Evolutionary conservation across 495 filamentous ascomycete species (phyloP).

Genomic region (Clavariopsis aquatica): DNA sequence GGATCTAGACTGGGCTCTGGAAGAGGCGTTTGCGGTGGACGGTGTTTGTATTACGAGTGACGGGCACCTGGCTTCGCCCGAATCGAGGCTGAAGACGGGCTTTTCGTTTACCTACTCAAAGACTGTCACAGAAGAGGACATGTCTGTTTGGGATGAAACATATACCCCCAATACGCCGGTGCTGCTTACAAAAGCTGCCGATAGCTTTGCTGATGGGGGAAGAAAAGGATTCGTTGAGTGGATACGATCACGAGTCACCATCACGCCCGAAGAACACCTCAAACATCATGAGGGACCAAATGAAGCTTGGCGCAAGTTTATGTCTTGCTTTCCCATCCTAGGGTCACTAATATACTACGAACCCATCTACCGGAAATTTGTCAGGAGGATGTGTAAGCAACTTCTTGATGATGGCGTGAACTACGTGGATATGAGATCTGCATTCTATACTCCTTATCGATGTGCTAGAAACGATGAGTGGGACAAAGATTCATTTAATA

Average conservation of each 20-base stretch:
- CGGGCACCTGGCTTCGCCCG: conserved; percentile 51
- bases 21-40: conserved; percentile 66
- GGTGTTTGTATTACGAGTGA: conserved; percentile 71
- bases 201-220: conserved; percentile 70
- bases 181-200: conserved; percentile 64
- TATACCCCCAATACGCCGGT: conserved; percentile 62
- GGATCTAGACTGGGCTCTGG: conserved; percentile 75
- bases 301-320: conserved; percentile 78
- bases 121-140: conserved; percentile 25
- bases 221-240: conserved; percentile 71
- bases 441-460: conserved; percentile 63
- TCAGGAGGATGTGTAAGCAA: conserved; percentile 65
- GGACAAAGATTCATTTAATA: conserved; percentile 63
- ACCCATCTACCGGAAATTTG: conserved; percentile 78
- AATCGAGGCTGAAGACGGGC: conserved; percentile 50
- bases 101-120: conserved; percentile 60
- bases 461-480: conserved; percentile 58
- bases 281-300: conserved; percentile 78
- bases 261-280: conserved; percentile 70
- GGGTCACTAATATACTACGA: conserved; percentile 81
- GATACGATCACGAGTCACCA: conserved; percentile 71
- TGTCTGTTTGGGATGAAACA: conserved; percentile 61
- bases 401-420: conserved; percentile 74
- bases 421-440: conserved; percentile 71
- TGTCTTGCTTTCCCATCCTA: conserved; percentile 66